These are phyloP conservation scores for Phytopythium ostracodes DNA, from an alignment of 352 stramenopile species.

Conservation along the genomic window DNA sequence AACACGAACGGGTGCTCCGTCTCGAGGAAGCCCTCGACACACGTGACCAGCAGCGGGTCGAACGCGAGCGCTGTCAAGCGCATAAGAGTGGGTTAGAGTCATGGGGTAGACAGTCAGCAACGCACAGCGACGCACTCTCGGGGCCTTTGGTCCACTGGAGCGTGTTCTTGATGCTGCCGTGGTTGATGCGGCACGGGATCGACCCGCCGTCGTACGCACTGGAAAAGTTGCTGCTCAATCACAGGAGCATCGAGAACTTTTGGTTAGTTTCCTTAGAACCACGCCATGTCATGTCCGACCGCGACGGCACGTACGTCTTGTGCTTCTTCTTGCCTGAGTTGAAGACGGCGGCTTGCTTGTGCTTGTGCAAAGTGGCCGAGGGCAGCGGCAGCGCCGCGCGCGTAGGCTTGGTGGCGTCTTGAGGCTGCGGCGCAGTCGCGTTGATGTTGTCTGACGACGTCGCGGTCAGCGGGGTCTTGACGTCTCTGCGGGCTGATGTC, in stretches of 20 bases:
- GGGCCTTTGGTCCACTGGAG: conserved; percentile 71
- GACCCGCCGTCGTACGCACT: conserved; percentile 59
- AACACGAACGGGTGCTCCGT: conserved; percentile 79
- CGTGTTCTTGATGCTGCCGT: conserved; percentile 67
- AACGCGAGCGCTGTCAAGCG: conserved; percentile 39
- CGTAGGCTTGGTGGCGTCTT: conserved; percentile 11
- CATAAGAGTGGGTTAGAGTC: neutral
- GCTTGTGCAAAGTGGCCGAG: conserved; percentile 53
- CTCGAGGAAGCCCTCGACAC: conserved; percentile 66
- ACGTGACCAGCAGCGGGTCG: conserved; percentile 66
- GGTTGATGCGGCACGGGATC: conserved; percentile 78
- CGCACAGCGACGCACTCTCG: conserved; percentile 26
- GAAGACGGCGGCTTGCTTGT: conserved; percentile 76
- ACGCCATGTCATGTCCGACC: too few species aligned
- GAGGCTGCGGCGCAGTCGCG: neutral
- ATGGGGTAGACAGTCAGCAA: neutral
- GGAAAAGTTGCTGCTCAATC: conserved; percentile 52
- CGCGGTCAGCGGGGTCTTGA: conserved; percentile 13
- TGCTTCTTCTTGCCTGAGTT: conserved; percentile 64
- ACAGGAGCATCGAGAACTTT: neutral
- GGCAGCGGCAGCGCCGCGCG: conserved; percentile 31
- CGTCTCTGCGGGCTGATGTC: conserved; percentile 10
- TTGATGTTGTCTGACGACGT: neutral
- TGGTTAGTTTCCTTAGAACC: neutral
- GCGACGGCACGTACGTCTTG: conserved; percentile 60